These are phyloP conservation scores for Kazachstania kunashirensis DNA, from an alignment of 805 yeast species.

Conservation along the genomic window DNA sequence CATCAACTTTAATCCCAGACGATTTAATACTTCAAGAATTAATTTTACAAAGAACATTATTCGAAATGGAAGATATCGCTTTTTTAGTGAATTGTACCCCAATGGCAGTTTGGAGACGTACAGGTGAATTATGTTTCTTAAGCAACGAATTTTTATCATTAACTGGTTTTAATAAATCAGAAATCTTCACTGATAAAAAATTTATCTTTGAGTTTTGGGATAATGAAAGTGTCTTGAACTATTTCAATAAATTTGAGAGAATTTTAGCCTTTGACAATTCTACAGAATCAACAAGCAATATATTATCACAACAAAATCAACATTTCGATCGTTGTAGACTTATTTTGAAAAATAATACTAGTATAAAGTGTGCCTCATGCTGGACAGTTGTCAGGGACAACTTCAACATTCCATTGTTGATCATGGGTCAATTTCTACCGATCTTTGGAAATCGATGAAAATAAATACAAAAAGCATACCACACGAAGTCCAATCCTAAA, in stretches of 20 bases:
- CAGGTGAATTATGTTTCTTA: constrained; percentile 75
- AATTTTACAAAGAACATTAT: constrained; percentile 44
- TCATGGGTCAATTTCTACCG: constrained; percentile 74
- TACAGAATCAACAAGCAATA: too few relatives aligned
- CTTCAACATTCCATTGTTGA: constrained; percentile 75
- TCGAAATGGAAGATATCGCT: constrained; percentile 45
- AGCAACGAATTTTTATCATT: constrained; percentile 65
- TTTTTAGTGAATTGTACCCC: constrained; percentile 55
- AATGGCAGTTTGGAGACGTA: constrained; percentile 75
- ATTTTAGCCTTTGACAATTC: constrained; percentile 47
- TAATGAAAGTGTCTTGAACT: constrained; percentile 61
- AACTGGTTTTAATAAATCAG: constrained; percentile 52
- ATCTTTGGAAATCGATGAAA: constrained; percentile 2
- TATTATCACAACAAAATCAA: too few relatives aligned
- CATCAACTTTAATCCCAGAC: constrained; percentile 60
- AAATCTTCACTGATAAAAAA: constrained; percentile 47
- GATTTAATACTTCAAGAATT: constrained; percentile 57
- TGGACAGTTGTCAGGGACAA: constrained; percentile 82
- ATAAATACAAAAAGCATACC: background rate
- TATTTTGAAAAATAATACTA: constrained; percentile 30
- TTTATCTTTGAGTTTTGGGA: constrained; percentile 79
- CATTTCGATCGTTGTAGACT: constrained; percentile 32
- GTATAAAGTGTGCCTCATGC: constrained; percentile 60
- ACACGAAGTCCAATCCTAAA: too few relatives aligned
- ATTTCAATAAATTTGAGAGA: constrained; percentile 57